Base-by-base conservation (phyloP, 1,139 yeast species). In the Kodamaea derodonti region DNA sequence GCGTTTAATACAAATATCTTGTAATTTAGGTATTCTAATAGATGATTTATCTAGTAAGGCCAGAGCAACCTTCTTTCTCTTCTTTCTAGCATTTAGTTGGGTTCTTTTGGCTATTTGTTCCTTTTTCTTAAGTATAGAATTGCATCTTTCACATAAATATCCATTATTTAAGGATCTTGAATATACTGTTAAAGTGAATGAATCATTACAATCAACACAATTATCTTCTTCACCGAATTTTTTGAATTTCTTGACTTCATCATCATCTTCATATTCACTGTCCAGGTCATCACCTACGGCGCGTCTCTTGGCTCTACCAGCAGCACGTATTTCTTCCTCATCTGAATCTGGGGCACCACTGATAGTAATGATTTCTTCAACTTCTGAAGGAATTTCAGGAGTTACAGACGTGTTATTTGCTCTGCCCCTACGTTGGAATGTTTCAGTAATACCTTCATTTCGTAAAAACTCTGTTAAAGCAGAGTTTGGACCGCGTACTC, bases 401-500 rank as follows among this genome's bases (percentile, higher is more conserved):
- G 36, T 46, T 30, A 40, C 47, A 13, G 34, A 40, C 17, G 36
- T 32, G 12, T 31, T 24, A 18, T 31, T 45, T 23, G 16, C n/a
- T 9, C 28, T 6, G 11, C 9, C 28, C 44, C 38, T 65, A 35
- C 72, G 62, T 46, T 90, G 70, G 52, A 90, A 87, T 30, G 80
- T 80, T 42, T 78, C 87, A 0, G 97, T 84, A 58, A 90, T 90
- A 27, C 97, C 97, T 56, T 88, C 96, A 37, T 84, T 60, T 33
- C 83, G 65, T 39, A 84, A 65, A 51, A 84, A 84, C 52, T 80
- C 87, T 0, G 92, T 83, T 45, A 84, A 64, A 0, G 94, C 94
- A 45, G 86, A 78, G 60, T 81, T 82, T 6, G 94, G 92, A 0
- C 92, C 92, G 40, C 79, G 66, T 27, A 84, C 84, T 13, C 75